phyloP scores from a whole-genome alignment of 1,139 yeast genomes.

The Magnusiomyces tetraspermus region DNA sequence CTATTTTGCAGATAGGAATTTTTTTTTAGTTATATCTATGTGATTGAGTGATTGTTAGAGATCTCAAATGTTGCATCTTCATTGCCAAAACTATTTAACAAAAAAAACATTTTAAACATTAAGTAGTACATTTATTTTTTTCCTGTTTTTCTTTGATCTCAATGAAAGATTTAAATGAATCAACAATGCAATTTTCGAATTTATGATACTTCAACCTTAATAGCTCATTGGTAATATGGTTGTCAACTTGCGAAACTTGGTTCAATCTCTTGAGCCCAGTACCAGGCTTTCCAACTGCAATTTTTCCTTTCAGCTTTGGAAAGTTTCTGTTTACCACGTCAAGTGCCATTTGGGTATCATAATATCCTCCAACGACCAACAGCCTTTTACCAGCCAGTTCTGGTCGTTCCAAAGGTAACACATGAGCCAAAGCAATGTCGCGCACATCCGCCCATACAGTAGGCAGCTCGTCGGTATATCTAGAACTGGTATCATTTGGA shows the following conservation, averaged over 20 bases:
- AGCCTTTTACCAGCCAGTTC: slow-evolving; percentile 37
- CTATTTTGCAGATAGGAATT: too few relatives aligned
- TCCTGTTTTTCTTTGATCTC: slow-evolving; percentile 6
- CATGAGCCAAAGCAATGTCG: slow-evolving; percentile 46
- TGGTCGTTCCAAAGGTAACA: slow-evolving; percentile 34
- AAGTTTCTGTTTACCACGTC: slow-evolving; percentile 33
- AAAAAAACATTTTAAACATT: neutral
- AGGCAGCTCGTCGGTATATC: slow-evolving; percentile 6
- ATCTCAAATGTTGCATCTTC: slow-evolving; percentile 12
- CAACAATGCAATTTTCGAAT: slow-evolving; percentile 11
- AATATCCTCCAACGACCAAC: slow-evolving; percentile 35
- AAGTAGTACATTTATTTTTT: neutral
- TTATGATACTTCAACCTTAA: slow-evolving; percentile 11
- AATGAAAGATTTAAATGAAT: slow-evolving; percentile 11
- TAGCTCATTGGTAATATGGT: slow-evolving; percentile 10
- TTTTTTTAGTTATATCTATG: too few relatives aligned
- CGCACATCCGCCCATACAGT: slow-evolving; percentile 40
- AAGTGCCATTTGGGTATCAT: slow-evolving; percentile 30
- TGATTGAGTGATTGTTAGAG: too few relatives aligned
- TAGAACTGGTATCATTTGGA: slow-evolving; percentile 7
- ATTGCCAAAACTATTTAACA: too few relatives aligned
- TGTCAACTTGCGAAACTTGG: slow-evolving; percentile 6
- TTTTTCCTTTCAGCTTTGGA: slow-evolving; percentile 31
- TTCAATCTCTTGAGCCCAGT: slow-evolving; percentile 8
- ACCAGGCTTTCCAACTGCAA: slow-evolving; percentile 15